Evolutionary conservation across 257 asterid genomes (phyloP).

Genomic region (Solanum pennellii): DNA sequence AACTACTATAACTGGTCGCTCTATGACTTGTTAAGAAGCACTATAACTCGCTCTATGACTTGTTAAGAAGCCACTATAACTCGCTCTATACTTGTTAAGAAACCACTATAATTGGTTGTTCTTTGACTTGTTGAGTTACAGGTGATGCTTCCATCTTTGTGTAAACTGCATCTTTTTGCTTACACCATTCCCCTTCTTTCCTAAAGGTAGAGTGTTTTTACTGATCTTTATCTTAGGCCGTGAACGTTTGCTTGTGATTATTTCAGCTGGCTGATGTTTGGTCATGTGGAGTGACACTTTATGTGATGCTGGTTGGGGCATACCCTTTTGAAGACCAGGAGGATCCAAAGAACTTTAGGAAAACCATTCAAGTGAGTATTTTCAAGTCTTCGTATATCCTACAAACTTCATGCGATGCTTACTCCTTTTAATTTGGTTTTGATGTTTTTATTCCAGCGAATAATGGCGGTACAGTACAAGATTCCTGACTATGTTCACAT

Average conservation of each 20-base stretch:
- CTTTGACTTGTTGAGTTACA: neutral
- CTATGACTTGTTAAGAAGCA: neutral
- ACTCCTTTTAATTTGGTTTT: neutral
- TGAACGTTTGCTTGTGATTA: neutral
- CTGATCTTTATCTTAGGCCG: neutral
- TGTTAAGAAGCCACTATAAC: neutral
- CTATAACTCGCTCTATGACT: neutral
- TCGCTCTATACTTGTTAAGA: neutral
- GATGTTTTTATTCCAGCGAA: constrained; percentile 42
- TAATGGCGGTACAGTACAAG: constrained; percentile 73
- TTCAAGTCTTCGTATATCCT: neutral
- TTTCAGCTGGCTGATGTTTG: constrained; percentile 72
- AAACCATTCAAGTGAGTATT: constrained; percentile 57
- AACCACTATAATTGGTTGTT: neutral
- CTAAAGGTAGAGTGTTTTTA: neutral
- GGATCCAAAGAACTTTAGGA: constrained; percentile 69
- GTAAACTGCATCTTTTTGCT: neutral
- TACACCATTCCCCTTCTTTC: neutral
- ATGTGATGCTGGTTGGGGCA: constrained; percentile 80
- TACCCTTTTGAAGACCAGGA: constrained; percentile 76
- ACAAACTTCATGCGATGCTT: neutral
- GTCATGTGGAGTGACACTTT: constrained; percentile 80
- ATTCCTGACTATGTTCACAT: constrained; percentile 81
- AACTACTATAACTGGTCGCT: neutral
- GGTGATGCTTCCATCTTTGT: neutral